Evolutionary conservation across 2,329 filamentous ascomycete genomes (phyloP).

Genomic region (Scolecobasidium constrictum): DNA sequence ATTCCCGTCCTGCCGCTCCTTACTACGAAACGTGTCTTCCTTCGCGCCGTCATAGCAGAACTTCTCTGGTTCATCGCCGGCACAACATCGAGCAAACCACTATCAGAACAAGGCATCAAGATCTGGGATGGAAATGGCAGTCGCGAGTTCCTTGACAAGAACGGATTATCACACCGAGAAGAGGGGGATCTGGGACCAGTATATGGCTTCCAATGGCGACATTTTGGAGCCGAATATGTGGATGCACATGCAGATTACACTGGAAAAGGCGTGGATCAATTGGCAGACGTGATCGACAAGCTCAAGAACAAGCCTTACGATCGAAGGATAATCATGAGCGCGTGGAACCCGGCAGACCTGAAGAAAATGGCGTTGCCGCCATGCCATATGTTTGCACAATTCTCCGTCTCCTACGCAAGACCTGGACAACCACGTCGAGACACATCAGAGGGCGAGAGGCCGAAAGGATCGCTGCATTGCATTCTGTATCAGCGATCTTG

Average conservation of each 20-base stretch:
- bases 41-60: slow-evolving; percentile 79
- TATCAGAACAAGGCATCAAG: slow-evolving; percentile 73
- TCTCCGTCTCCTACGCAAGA: slow-evolving; percentile 70
- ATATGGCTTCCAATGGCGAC: slow-evolving; percentile 98
- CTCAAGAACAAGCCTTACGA: slow-evolving; percentile 77
- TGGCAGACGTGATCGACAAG: slow-evolving; percentile 83
- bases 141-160: slow-evolving; percentile 76
- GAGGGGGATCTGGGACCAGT: slow-evolving; percentile 89
- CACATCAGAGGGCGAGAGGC: slow-evolving; percentile 17
- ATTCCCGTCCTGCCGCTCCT: slow-evolving; percentile 75
- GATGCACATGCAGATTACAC: slow-evolving; percentile 72
- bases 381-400: slow-evolving; percentile 97
- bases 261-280: slow-evolving; percentile 83
- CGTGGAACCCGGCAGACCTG: slow-evolving; percentile 87
- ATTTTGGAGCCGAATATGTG: slow-evolving; percentile 87
- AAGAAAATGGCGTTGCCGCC: slow-evolving; percentile 84
- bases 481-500: slow-evolving; percentile 88
- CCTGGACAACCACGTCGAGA: slow-evolving; percentile 4
- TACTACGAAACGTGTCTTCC: slow-evolving; percentile 94
- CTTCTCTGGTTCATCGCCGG: slow-evolving; percentile 93
- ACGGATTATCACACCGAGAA: slow-evolving; percentile 70
- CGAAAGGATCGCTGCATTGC: slow-evolving; percentile 66
- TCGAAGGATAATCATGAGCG: slow-evolving; percentile 76
- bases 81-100: slow-evolving; percentile 65
- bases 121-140: slow-evolving; percentile 98